Evolutionary conservation across 305 asterid species (phyloP).

Genomic region (Fraxinus latifolia): DNA sequence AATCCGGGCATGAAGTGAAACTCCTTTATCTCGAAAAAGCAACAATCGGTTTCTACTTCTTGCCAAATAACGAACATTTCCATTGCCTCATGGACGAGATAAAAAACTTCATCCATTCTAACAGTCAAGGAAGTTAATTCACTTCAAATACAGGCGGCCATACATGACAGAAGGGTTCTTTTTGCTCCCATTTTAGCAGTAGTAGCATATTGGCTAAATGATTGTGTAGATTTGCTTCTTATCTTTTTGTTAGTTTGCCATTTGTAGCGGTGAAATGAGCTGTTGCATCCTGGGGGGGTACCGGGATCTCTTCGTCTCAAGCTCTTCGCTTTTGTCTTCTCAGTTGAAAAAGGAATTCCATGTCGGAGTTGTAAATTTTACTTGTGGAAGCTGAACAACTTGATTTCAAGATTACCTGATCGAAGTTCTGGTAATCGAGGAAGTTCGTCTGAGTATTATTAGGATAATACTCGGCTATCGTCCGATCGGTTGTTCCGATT

Average conservation of each 20-base stretch:
- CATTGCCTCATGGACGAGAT: slow-evolving; percentile 70
- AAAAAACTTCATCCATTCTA: slow-evolving; percentile 53
- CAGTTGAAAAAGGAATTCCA: slow-evolving; percentile 4
- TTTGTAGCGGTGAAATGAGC: slow-evolving; percentile 30
- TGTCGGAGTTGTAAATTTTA: slow-evolving; percentile 18
- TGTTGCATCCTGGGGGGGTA: slow-evolving; percentile 17
- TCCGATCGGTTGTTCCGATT: slow-evolving; percentile 3
- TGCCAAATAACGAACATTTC: slow-evolving; percentile 82
- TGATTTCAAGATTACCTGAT: slow-evolving; percentile 18
- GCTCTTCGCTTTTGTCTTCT: slow-evolving; percentile 7
- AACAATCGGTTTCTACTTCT: slow-evolving; percentile 85
- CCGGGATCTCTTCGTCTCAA: slow-evolving; percentile 11
- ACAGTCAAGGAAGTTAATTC: slow-evolving; percentile 32
- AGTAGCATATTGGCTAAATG: slow-evolving; percentile 46
- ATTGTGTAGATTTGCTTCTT: slow-evolving; percentile 34
- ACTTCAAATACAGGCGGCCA: background rate
- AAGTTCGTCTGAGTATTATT: slow-evolving; percentile 1
- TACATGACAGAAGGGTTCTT: slow-evolving; percentile 29
- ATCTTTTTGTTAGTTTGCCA: slow-evolving; percentile 9
- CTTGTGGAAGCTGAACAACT: slow-evolving; percentile 23
- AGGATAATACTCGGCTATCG: background rate
- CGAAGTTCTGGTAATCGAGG: slow-evolving; percentile 10
- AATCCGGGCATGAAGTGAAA: slow-evolving; percentile 50
- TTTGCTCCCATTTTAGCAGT: slow-evolving; percentile 22
- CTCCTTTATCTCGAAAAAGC: slow-evolving; percentile 64